phyloP scores from a whole-genome alignment of 169 alveolate species.

The Eimeria zaria region DNA sequence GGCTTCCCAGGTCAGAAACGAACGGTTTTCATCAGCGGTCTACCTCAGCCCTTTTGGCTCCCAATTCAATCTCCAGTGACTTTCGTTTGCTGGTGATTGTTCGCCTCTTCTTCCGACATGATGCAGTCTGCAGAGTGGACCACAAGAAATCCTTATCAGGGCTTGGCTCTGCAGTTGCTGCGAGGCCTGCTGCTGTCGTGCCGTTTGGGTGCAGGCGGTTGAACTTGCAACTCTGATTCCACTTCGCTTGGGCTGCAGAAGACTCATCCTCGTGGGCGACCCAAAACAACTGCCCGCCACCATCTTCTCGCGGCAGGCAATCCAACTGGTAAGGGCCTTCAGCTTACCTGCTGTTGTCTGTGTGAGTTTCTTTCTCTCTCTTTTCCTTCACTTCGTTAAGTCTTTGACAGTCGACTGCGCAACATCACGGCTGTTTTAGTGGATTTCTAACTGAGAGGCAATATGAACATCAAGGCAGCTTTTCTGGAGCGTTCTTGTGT shows the following conservation, averaged over 20 bases:
- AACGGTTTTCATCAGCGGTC: neutral
- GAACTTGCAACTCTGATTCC: conserved; percentile 94
- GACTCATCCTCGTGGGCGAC: conserved; percentile 99
- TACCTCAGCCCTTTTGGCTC: neutral
- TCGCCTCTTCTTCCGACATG: neutral
- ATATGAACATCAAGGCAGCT: neutral
- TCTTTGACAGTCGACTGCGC: neutral
- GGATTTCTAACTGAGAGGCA: neutral
- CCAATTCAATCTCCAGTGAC: neutral
- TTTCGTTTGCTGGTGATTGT: neutral
- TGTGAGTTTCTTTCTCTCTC: neutral
- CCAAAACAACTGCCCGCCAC: conserved; percentile 99
- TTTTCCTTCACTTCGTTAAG: neutral
- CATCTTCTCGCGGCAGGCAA: conserved; percentile 93
- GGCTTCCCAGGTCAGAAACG: conserved; percentile 96
- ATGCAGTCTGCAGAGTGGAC: neutral
- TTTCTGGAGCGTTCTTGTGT: neutral
- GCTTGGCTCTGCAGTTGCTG: neutral
- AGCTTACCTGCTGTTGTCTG: neutral
- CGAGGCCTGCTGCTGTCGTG: neutral
- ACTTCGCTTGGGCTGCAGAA: conserved; percentile 90
- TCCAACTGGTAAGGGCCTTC: conserved; percentile 77
- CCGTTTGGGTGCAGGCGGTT: conserved; percentile 86
- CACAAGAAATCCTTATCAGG: neutral
- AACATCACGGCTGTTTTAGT: neutral